Evolutionary conservation across 495 filamentous ascomycete genomes (phyloP), one percentile per base, ranked within the genome.

Genomic region (Thozetella sp.): DNA sequence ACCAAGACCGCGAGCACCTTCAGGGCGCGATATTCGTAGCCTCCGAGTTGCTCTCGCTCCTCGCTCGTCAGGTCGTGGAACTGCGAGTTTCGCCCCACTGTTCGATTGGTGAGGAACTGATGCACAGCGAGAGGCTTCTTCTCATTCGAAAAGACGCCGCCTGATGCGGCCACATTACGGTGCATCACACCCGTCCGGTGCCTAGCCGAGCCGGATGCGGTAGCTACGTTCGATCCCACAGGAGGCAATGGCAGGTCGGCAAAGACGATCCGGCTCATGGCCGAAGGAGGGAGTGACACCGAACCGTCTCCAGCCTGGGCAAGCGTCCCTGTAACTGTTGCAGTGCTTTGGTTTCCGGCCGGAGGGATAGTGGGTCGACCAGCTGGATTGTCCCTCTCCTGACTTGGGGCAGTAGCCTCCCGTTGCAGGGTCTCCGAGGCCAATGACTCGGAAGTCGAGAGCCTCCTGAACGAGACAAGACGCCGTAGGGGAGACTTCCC

Each of bases 1-100:
- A 97, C 90, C 20, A 93, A 69, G 53, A 87, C 76, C 0, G 86
- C 78, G 23, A 97, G 77, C 9, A 93, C 76, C n/a, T 79, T 85
- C 15, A 95, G 80, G 12, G 92, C 91, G 56, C 85, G 83, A 65
- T 95, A 95, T 72, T 96, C 92, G 51, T 86, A 88, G 1, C 92
- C 92, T 23, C 90, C 91, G 3, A 96, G 82, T 56, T 81, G 75
- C 56, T 90, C 87, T 12, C 91, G 83, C 66, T 96, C 90, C 20
- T 82, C 81, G 3, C 79, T 74, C 2, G 83, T 85, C 15, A 96
- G 74, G 27, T 83, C 83, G 66, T 89, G 81, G 67, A 95, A 93
- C 60, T 89, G 87, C 12, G 86, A 87, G 70, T 94, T 94, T 19
- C 90, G 81, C 2, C 87, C 86, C 20, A 89, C 77, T 40, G 71